A percentile compares a stretch with the other conserved stretches of the same genome.
Evolutionary conservation across 345 rosid species (phyloP).

Genomic region (Linum trigynum): DNA sequence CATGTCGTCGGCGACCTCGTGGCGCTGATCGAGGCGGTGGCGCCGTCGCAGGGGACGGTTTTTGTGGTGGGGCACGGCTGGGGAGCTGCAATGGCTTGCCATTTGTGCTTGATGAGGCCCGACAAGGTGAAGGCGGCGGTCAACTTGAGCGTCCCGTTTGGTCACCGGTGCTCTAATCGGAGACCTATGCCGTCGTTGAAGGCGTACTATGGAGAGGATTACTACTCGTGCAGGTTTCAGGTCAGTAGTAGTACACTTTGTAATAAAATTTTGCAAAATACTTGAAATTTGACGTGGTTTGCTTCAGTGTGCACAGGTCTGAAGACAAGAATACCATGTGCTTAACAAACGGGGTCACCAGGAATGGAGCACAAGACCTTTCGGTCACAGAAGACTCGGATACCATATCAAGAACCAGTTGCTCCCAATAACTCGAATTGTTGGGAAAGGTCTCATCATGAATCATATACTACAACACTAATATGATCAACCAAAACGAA

Average conservation of each 20-base stretch:
- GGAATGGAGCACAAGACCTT: no score
- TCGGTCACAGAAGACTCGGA: no score
- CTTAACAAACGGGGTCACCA: no score
- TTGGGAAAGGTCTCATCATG: no score
- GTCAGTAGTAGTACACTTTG: background rate
- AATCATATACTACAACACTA: no score
- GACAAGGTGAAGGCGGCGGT: constrained; percentile 62
- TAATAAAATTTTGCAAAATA: no score
- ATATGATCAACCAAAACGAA: no score
- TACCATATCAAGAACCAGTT: no score
- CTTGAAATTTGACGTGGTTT: no score
- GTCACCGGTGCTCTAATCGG: constrained; percentile 2
- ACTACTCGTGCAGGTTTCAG: constrained; percentile 1
- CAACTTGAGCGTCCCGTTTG: constrained; percentile 35
- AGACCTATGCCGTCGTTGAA: background rate
- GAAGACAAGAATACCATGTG: no score
- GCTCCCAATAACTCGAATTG: no score
- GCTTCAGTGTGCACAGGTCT: no score
- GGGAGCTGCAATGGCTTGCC: constrained; percentile 67
- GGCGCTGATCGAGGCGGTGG: constrained; percentile 38
- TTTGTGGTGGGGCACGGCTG: constrained; percentile 67
- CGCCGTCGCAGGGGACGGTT: constrained; percentile 27
- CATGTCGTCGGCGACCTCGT: constrained; percentile 31
- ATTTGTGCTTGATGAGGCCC: constrained; percentile 41
- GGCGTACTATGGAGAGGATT: background rate